Evolutionary conservation across 75 land plant genomes (phyloP), one percentile per base, ranked within the genome.

Genomic region (Picea glauca): DNA sequence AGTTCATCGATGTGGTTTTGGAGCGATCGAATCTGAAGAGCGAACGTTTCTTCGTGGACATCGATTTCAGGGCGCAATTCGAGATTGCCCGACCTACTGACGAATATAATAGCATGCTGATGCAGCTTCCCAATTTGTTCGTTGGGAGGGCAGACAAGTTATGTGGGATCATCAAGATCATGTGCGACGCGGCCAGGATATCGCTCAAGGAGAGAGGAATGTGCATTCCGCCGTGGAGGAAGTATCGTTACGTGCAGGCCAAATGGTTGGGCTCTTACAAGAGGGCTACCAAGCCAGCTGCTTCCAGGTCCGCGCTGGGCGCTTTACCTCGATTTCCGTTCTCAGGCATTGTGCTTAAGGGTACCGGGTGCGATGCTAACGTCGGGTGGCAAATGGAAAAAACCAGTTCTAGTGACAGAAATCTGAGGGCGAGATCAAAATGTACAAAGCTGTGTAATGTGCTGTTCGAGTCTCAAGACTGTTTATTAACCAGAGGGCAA

Each of bases 281-380:
- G 76, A 56, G 88, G 58, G 84, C 81, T 6, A 75, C 78, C 2
- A 80, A 81, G 88, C 6, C 58, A 67, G 89, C 84, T 35, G 84
- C 26, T 92, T 86, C 85, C 77, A 32, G 79, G 88, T 72, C 93
- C 85, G 31, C 92, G 90, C 13, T 92, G 94, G 94, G 70, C 93
- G 77, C 88, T 81, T 64, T 85, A 76, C 32, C 79, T 83, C 65
- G 88, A 88, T 84, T 81, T 92, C 9, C 63, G 2, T 20, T 4
- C 21, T n/a, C 1, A 61, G 63, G 21, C 2, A 6, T 61, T n/a
- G 26, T 26, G 26, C 26, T 26, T 26, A 26, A 26, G 26, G 26
- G 26, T 26, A 26, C 26, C 26, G 26, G 26, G 26, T 26, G 26
- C 26, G 63, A 61, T 11, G 63, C 63, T n/a, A 11, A 9, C 7